A percentile compares a stretch with the other conserved stretches of the same genome.
phyloP scores from a whole-genome alignment of 2,329 filamentous ascomycete species.

The Xylaria multiplex region DNA sequence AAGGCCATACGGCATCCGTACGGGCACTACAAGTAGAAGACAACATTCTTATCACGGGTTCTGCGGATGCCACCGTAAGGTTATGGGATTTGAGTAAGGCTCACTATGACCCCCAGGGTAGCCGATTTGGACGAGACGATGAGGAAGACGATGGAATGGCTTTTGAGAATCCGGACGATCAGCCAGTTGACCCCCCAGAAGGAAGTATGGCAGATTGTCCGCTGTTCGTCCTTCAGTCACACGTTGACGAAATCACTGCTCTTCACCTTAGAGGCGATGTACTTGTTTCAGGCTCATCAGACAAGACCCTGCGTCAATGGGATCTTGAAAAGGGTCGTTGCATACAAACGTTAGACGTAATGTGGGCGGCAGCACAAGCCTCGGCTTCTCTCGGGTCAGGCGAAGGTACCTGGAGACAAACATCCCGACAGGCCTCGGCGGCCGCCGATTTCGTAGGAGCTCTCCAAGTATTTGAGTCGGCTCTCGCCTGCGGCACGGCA shows the following conservation, averaged over 20 bases:
- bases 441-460: constrained; percentile 93
- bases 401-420: constrained; percentile 77
- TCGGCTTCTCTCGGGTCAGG: constrained; percentile 72
- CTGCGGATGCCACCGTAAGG: constrained; percentile 91
- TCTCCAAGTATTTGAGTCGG: constrained; percentile 94
- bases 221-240: constrained; percentile 86
- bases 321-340: constrained; percentile 97
- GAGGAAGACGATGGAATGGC: constrained; percentile 74
- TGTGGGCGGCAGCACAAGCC: constrained; percentile 96
- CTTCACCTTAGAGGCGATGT: constrained; percentile 90
- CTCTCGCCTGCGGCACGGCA: constrained; percentile 93
- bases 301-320: constrained; percentile 98
- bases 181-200: constrained; percentile 73
- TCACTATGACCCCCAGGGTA: constrained; percentile 78
- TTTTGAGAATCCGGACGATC: constrained; percentile 76
- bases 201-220: constrained; percentile 90
- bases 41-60: constrained; percentile 93
- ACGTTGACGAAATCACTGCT: constrained; percentile 94
- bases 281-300: constrained; percentile 92
- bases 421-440: constrained; percentile 70
- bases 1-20: constrained; percentile 95
- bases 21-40: constrained; percentile 93
- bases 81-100: constrained; percentile 94
- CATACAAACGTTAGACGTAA: constrained; percentile 95
- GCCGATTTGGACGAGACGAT: constrained; percentile 66